Evolutionary conservation across 495 filamentous ascomycete species (phyloP).

Genomic region (Penicillium bovifimosum): DNA sequence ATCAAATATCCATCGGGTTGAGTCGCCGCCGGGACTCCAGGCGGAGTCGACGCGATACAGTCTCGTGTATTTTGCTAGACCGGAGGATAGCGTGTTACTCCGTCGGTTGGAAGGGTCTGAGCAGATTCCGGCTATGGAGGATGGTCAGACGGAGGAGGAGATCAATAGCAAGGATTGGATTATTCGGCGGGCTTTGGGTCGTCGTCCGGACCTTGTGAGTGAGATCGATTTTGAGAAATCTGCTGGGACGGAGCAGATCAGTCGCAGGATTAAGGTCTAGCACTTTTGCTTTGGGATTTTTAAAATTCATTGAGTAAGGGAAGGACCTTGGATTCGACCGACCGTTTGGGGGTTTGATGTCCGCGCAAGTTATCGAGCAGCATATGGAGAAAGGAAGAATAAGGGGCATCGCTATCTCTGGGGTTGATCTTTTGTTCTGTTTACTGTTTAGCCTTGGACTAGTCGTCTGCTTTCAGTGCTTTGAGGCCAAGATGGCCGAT

Average conservation of each 20-base stretch:
- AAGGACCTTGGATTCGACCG: neutral
- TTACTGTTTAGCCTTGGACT: no score
- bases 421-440: no score
- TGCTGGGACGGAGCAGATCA: conserved; percentile 37
- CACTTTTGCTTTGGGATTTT: neutral
- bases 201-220: conserved; percentile 27
- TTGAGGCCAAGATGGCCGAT: no score
- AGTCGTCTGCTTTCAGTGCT: no score
- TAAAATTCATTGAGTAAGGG: neutral
- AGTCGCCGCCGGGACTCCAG: conserved; percentile 51
- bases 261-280: conserved; percentile 32
- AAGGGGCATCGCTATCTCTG: no score
- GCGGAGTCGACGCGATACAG: conserved; percentile 48
- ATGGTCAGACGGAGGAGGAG: conserved; percentile 34
- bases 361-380: no score
- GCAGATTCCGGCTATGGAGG: conserved; percentile 27
- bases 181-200: conserved; percentile 36
- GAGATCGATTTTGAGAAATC: conserved; percentile 35
- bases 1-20: conserved; percentile 59
- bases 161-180: conserved; percentile 48
- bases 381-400: no score
- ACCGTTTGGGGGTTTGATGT: no score
- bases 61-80: conserved; percentile 58
- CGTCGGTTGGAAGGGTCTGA: conserved; percentile 36
- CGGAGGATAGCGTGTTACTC: conserved; percentile 52